Conservation (phyloP, 768 basidiomycete genomes). For the Agrocybe chaxingu region DNA sequence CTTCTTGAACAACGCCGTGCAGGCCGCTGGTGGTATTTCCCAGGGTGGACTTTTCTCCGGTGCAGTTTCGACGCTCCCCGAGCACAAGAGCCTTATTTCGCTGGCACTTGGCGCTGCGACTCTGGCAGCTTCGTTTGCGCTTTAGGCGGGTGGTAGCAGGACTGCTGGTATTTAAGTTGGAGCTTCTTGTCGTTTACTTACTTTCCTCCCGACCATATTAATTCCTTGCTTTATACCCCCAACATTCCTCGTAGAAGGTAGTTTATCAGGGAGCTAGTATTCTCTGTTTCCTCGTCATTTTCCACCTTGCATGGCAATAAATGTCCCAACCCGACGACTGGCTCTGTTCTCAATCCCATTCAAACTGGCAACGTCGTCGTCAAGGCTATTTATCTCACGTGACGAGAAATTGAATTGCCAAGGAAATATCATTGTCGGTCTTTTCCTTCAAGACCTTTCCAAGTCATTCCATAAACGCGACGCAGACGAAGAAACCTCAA, state of each 20-base stretch:
- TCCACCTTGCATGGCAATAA: no score
- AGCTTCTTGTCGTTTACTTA: slow-evolving; percentile 3
- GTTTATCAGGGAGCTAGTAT: slow-evolving; percentile 11
- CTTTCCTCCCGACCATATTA: slow-evolving; percentile 12
- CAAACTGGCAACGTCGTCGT: no score
- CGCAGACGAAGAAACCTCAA: no score
- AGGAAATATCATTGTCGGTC: no score
- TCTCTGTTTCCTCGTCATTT: slow-evolving; percentile 1
- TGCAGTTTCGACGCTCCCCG: slow-evolving; percentile 20
- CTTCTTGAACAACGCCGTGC: slow-evolving; percentile 67
- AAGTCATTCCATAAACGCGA: no score
- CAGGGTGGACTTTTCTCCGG: slow-evolving; percentile 24
- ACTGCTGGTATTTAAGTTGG: slow-evolving; percentile 8
- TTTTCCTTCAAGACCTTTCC: no score
- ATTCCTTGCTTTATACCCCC: slow-evolving; percentile 15
- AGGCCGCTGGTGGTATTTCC: slow-evolving; percentile 58
- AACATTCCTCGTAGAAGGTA: slow-evolving; percentile 13
- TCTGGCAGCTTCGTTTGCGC: slow-evolving; percentile 18
- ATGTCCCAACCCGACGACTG: no score
- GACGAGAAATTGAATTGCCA: no score
- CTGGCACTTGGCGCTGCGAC: slow-evolving; percentile 23
- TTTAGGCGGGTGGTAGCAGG: slow-evolving; percentile 19
- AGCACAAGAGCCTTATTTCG: slow-evolving; percentile 19
- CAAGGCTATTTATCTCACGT: no score
- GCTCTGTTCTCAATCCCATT: no score